Evolutionary conservation across 805 yeast genomes (phyloP).

Genomic region (Ogataea zsoltii): DNA sequence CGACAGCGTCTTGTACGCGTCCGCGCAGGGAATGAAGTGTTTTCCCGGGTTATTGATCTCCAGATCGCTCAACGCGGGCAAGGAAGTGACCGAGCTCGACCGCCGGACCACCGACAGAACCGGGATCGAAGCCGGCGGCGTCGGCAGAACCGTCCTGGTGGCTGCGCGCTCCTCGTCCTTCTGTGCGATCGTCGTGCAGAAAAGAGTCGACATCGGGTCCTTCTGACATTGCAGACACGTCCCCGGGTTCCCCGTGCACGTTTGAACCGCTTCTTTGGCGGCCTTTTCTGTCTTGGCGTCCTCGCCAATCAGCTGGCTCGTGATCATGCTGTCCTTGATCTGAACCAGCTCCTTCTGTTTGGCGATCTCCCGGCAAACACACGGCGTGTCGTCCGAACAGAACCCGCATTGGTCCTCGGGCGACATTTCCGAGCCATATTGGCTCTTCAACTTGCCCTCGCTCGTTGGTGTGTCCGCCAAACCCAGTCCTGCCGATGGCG

Average conservation of each 20-base stretch:
- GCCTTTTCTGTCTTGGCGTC: no score
- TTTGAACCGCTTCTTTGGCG: no score
- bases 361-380: constrained; percentile 84
- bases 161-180: constrained; percentile 8
- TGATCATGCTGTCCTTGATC: constrained; percentile 22
- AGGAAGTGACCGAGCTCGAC: constrained; percentile 22
- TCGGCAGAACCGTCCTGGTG: constrained; percentile 12
- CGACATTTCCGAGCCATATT: constrained; percentile 44
- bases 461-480: constrained; percentile 20
- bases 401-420: constrained; percentile 81
- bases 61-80: constrained; percentile 29
- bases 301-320: constrained; percentile 19
- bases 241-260: constrained; percentile 88
- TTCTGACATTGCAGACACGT: constrained; percentile 78
- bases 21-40: constrained; percentile 81
- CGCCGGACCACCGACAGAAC: constrained; percentile 16
- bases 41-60: constrained; percentile 38
- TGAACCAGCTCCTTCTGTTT: constrained; percentile 40
- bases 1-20: constrained; percentile 84
- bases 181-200: constrained; percentile 80
- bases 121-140: constrained; percentile 20
- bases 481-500: constrained; percentile 22
- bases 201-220: constrained; percentile 86
- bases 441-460: constrained; percentile 26
- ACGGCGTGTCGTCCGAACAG: constrained; percentile 88